Evolutionary conservation across 1,284 basidiomycete genomes (phyloP).

Genomic region (Boletus calvinii): DNA sequence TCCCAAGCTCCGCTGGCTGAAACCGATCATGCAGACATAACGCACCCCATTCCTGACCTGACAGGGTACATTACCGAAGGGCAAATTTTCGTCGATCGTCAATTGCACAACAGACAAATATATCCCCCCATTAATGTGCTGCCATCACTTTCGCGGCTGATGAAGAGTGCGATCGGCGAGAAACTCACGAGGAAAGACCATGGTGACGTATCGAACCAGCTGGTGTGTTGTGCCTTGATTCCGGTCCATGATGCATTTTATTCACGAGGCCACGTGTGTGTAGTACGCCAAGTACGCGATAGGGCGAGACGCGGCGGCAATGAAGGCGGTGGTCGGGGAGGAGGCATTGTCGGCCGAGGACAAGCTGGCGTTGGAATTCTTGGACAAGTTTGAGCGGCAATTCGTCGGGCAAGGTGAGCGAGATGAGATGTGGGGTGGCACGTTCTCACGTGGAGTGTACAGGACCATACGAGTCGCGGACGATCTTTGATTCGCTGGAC

Average conservation of each 20-base stretch:
- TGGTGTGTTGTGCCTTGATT: conserved; percentile 53
- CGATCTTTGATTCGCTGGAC: conserved; percentile 97
- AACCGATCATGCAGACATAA: conserved; percentile 75
- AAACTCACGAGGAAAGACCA: conserved; percentile 97
- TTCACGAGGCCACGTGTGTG: conserved; percentile 35
- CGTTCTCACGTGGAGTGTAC: conserved; percentile 15
- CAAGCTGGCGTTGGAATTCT: conserved; percentile 89
- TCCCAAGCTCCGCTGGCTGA: conserved; percentile 27
- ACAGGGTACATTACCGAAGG: conserved; percentile 99
- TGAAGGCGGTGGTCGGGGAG: conserved; percentile 99
- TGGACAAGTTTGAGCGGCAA: conserved; percentile 92
- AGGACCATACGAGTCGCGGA: conserved; percentile 94
- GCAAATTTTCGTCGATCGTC: conserved; percentile 98
- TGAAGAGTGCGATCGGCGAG: conserved; percentile 99
- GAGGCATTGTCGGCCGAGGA: conserved; percentile 95
- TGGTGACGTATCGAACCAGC: conserved; percentile 97
- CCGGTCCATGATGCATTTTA: conserved; percentile 22
- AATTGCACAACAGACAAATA: conserved; percentile 92
- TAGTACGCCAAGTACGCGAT: conserved; percentile 97
- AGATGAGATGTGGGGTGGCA: no score
- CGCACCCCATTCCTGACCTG: conserved; percentile 99
- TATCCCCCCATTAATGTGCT: conserved; percentile 99
- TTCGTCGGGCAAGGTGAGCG: conserved; percentile 87
- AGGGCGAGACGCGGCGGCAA: conserved; percentile 94
- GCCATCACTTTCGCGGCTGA: conserved; percentile 96